phyloP scores from a whole-genome alignment of 2,329 filamentous ascomycete species.

The Leptographium flavum region DNA sequence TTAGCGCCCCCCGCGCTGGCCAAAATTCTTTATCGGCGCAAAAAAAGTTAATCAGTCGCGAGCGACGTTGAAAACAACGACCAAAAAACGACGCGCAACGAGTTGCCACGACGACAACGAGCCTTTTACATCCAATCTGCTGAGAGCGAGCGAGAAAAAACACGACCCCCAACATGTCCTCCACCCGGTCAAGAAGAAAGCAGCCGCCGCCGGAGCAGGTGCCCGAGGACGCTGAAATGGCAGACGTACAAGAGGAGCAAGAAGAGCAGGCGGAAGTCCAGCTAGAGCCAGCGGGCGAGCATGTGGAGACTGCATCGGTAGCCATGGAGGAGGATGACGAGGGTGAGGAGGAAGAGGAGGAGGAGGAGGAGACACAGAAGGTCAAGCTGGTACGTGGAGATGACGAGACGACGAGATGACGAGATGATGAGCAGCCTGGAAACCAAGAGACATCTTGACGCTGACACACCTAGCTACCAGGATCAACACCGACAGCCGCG shows the following conservation, averaged over 20 bases:
- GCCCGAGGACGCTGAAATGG: constrained; percentile 23
- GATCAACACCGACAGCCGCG: constrained; percentile 73
- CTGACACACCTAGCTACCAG: constrained; percentile 49
- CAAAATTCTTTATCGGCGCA: not conserved
- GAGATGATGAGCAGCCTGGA: not conserved
- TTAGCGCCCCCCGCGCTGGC: not conserved
- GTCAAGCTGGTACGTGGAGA: constrained; percentile 42
- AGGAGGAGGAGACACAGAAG: constrained; percentile 36
- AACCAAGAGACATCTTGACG: not conserved
- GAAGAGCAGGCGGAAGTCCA: constrained; percentile 10
- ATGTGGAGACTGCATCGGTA: constrained; percentile 11
- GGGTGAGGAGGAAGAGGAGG: constrained; percentile 29
- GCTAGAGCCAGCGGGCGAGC: constrained; percentile 10
- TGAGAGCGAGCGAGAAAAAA: not conserved
- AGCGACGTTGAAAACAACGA: not conserved
- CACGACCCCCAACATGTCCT: constrained; percentile 6
- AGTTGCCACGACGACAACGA: not conserved
- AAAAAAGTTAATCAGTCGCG: not conserved
- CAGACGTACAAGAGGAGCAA: constrained; percentile 23
- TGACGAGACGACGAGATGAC: not conserved
- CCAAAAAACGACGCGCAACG: not conserved
- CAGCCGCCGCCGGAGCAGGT: constrained; percentile 8
- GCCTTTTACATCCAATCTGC: not conserved
- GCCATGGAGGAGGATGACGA: constrained; percentile 12
- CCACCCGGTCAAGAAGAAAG: constrained; percentile 6